Conservation (phyloP, 371 early-diverging fungal species). For the Mortierella sp. region DNA sequence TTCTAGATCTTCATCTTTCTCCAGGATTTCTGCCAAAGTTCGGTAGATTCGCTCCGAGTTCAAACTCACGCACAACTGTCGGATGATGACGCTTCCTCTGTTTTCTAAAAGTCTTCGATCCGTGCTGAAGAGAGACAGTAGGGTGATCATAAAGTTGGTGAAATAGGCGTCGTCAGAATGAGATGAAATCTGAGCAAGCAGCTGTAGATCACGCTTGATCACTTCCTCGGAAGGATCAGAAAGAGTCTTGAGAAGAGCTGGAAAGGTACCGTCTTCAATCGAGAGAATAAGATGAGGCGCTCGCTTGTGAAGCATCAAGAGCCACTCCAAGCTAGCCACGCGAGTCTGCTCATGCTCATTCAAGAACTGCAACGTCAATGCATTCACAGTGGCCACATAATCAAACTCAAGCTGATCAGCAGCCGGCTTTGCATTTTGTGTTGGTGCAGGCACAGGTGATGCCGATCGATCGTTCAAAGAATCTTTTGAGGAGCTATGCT, state of each 20-base stretch:
- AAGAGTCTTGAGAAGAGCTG: conserved; percentile 83
- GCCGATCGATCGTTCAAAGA: conserved; percentile 12
- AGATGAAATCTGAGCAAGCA: conserved; percentile 92
- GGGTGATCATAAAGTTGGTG: conserved; percentile 77
- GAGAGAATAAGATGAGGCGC: conserved; percentile 79
- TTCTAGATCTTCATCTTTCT: conserved; percentile 85
- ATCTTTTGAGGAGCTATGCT: conserved; percentile 8
- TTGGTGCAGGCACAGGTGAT: conserved; percentile 7
- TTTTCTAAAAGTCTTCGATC: conserved; percentile 87
- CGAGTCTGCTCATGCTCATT: conserved; percentile 90
- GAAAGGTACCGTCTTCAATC: conserved; percentile 84
- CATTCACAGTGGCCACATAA: conserved; percentile 77
- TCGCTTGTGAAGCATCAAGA: conserved; percentile 90
- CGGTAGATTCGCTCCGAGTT: conserved; percentile 89
- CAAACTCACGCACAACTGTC: conserved; percentile 87
- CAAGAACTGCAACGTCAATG: conserved; percentile 78
- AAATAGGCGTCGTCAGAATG: conserved; percentile 84
- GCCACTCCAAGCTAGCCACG: conserved; percentile 90
- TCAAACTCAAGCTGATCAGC: conserved; percentile 74
- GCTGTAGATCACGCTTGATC: conserved; percentile 83
- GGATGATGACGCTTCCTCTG: conserved; percentile 86
- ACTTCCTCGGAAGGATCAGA: conserved; percentile 91
- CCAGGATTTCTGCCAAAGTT: conserved; percentile 83
- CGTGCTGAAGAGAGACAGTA: conserved; percentile 86
- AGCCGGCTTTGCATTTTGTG: conserved; percentile 8